These are phyloP conservation scores for Termitomyces bulborhizus DNA, from an alignment of 768 basidiomycete species.

Conservation along the genomic window DNA sequence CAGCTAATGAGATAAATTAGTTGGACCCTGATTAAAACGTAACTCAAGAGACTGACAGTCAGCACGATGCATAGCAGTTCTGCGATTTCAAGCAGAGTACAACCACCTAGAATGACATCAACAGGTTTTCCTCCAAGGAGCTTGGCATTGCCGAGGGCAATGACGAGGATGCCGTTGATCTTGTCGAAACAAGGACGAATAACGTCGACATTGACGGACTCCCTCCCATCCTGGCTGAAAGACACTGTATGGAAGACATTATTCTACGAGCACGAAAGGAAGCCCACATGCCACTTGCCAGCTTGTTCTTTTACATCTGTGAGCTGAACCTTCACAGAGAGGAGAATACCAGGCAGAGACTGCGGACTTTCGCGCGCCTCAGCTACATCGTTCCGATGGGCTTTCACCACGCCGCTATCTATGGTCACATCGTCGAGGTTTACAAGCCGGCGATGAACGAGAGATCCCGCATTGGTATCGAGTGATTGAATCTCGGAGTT, in stretches of 20 bases:
- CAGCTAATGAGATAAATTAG: background rate
- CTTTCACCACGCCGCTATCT: background rate
- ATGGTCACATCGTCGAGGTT: background rate
- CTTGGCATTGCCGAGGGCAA: background rate
- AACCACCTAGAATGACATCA: background rate
- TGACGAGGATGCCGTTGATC: background rate
- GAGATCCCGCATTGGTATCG: too few species aligned
- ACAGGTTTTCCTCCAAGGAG: background rate
- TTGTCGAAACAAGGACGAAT: background rate
- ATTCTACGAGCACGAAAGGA: background rate
- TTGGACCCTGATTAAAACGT: background rate
- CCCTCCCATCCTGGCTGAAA: background rate
- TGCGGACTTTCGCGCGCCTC: background rate
- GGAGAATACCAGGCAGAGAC: background rate
- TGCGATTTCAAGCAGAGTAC: background rate
- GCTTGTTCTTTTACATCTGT: background rate
- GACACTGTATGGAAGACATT: background rate
- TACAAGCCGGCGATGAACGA: background rate
- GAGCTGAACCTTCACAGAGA: background rate
- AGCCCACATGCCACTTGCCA: background rate
- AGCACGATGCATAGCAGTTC: background rate
- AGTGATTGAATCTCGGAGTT: background rate
- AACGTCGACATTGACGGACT: too few species aligned
- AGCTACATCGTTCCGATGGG: background rate
- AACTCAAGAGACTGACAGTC: background rate